These are phyloP conservation scores for Ustilaginoidea virens DNA, from an alignment of 2,329 filamentous ascomycete species.

Conservation along the genomic window DNA sequence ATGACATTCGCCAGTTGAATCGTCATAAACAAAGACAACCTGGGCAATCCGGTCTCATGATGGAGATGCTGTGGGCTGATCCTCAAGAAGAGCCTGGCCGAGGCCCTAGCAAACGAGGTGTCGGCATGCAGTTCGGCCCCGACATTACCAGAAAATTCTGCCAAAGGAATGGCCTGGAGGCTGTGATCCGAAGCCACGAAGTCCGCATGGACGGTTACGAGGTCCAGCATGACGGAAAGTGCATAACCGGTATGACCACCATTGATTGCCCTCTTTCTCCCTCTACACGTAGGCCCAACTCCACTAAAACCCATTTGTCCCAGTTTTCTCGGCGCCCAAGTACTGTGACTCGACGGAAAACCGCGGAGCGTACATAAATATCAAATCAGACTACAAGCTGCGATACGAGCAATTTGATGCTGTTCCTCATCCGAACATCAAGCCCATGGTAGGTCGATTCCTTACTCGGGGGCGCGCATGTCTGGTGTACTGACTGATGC, in stretches of 20 bases:
- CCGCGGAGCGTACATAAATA: slow-evolving; percentile 96
- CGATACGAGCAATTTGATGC: slow-evolving; percentile 89
- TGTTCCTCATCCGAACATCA: slow-evolving; percentile 88
- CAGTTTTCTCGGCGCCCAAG: slow-evolving; percentile 90
- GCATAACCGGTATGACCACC: slow-evolving; percentile 67
- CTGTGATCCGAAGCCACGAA: slow-evolving; percentile 93
- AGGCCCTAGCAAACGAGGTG: slow-evolving; percentile 89
- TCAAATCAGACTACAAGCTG: slow-evolving; percentile 81
- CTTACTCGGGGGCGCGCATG: slow-evolving; percentile 3
- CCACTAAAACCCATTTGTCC: too few relatives aligned
- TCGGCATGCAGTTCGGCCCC: slow-evolving; percentile 91
- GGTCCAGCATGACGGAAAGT: slow-evolving; percentile 87
- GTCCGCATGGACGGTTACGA: slow-evolving; percentile 99
- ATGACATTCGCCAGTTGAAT: slow-evolving; percentile 88
- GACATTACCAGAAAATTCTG: slow-evolving; percentile 95
- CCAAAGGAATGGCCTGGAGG: slow-evolving; percentile 85
- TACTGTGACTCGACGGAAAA: slow-evolving; percentile 98
- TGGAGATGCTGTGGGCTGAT: slow-evolving; percentile 99
- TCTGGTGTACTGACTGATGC: slow-evolving; percentile 10
- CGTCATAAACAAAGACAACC: slow-evolving; percentile 84
- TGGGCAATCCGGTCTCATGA: slow-evolving; percentile 90
- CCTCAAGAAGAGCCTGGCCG: slow-evolving; percentile 75
- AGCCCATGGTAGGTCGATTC: slow-evolving; percentile 54
- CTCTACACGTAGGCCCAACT: slow-evolving; percentile 10
- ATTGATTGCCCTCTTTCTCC: background rate